These are phyloP conservation scores for Mimosa bimucronata DNA, from an alignment of 306 rosid genomes.

Conservation along the genomic window DNA sequence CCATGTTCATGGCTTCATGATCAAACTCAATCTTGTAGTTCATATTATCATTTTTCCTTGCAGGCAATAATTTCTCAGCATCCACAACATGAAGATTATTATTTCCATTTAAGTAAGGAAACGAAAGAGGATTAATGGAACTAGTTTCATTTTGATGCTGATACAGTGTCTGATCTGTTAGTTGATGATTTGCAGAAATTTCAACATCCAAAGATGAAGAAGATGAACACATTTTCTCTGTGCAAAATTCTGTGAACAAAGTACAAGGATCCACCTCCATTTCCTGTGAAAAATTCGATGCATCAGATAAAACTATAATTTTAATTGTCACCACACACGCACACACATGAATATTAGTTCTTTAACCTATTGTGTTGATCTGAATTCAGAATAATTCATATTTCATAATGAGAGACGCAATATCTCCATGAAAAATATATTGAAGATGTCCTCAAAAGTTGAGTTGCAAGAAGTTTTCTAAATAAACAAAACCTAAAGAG, in stretches of 20 bases:
- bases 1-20: not conserved
- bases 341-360: not conserved
- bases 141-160: no score
- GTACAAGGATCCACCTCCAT: not conserved
- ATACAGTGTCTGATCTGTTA: no score
- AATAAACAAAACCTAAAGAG: not conserved
- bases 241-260: not conserved
- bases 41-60: not conserved
- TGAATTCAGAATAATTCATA: not conserved
- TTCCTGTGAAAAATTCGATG: conserved; percentile 13
- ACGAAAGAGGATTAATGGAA: not conserved
- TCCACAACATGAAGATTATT: not conserved
- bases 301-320: not conserved
- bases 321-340: not conserved
- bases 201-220: not conserved
- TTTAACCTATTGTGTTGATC: not conserved
- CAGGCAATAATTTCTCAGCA: not conserved
- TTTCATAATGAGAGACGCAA: not conserved
- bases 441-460: not conserved
- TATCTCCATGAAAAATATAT: not conserved
- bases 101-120: not conserved
- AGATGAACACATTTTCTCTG: not conserved
- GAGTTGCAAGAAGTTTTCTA: not conserved
- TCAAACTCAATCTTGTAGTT: conserved; percentile 1
- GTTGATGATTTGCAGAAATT: not conserved